Evolutionary conservation across 495 filamentous ascomycete species (phyloP), one percentile per base, ranked within the genome.

Genomic region (Neurospora hispaniola): DNA sequence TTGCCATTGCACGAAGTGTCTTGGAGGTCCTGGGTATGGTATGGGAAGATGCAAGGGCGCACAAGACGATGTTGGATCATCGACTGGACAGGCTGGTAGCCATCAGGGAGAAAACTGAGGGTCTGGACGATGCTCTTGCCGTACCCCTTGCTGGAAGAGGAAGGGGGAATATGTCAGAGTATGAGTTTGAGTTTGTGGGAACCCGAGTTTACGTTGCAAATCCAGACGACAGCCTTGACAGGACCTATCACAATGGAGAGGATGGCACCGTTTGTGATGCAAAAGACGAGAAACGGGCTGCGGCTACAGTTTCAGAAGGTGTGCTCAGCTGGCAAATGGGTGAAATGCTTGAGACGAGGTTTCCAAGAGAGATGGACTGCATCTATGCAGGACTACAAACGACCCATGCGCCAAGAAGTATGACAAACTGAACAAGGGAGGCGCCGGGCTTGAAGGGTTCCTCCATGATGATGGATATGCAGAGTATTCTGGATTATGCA

Each of bases 351-450:
- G 78, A 78, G 71, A 43, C 62, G 31, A 68, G 75, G 35, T 79
- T 79, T 41, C 73, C 77, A 10, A 69, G 66, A 20, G 75, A 79
- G 69, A 79, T 79, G 78, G 78, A 79, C 43, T 77, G 70, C 43
- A 74, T 79, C n/a, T 79, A 78, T 41, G 41, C 72, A 6, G 69
- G 72, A 39, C 68, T 73, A 16, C 69, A 46, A 23, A 41, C 35
- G 4, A 35, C 6, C 23, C 23, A 62, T 18, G 27, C 54, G 54
- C 27, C 54, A 14, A 35, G 6, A 18, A 35, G 27, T 18, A 31
- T 18, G 27, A 27, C 14, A 62, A 27, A 16, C 16, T 31, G 27
- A 62, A 18, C 54, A 62, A 35, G 14, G 54, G 12, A 35, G 23
- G 14, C 3, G 54, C 14, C 54, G 27, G 12, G 12, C 12, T 35